phyloP scores from a whole-genome alignment of 2,329 filamentous ascomycete genomes.

The Nakataea oryzae region DNA sequence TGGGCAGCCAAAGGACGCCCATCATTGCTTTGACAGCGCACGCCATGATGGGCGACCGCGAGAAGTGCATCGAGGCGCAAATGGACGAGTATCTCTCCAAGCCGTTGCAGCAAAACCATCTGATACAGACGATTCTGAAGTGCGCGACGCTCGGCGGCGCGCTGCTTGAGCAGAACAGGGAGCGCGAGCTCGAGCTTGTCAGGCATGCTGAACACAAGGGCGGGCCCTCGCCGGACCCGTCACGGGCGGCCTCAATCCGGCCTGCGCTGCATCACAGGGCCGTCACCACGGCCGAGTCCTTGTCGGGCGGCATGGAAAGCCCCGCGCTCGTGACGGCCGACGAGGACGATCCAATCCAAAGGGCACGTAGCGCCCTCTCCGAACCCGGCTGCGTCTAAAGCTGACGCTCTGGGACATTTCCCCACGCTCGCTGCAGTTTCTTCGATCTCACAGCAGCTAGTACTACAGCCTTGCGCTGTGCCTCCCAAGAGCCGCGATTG shows the following conservation, averaged over 20 bases:
- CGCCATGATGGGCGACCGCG: conserved; percentile 95
- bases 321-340: conserved; percentile 51
- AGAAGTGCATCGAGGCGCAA: conserved; percentile 96
- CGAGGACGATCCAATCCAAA: conserved; percentile 45
- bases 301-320: conserved; percentile 48
- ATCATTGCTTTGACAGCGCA: conserved; percentile 96
- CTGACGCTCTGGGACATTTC: conserved; percentile 1
- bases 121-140: conserved; percentile 58
- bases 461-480: background rate
- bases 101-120: conserved; percentile 16
- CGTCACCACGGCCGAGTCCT: conserved; percentile 56
- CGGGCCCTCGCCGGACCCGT: conserved; percentile 12
- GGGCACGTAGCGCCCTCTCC: conserved; percentile 40
- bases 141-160: conserved; percentile 86
- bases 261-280: conserved; percentile 24
- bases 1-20: conserved; percentile 72
- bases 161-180: conserved; percentile 65
- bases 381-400: conserved; percentile 14
- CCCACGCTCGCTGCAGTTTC: conserved; percentile 4
- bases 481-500: background rate
- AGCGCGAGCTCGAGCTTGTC: conserved; percentile 37
- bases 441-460: conserved; percentile 8
- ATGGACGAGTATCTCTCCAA: conserved; percentile 99
- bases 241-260: conserved; percentile 12
- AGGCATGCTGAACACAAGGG: conserved; percentile 21